phyloP scores from a whole-genome alignment of 495 filamentous ascomycete genomes.

The Podospora pseudoanserina region DNA sequence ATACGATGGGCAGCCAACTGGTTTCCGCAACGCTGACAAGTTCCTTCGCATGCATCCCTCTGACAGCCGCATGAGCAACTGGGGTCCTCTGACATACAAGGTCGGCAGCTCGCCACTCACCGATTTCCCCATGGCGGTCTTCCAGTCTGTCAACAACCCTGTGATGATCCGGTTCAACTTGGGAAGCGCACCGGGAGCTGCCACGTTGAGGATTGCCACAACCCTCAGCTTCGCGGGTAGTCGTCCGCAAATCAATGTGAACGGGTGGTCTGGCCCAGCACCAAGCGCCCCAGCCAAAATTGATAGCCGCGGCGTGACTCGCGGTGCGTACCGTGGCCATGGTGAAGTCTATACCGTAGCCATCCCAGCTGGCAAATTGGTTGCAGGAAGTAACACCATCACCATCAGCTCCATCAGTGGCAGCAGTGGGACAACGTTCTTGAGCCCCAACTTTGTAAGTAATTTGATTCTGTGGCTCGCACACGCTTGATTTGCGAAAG shows the following conservation, averaged over 20 bases:
- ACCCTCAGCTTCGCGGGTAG: constrained; percentile 59
- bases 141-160: constrained; percentile 59
- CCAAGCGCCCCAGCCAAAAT: constrained; percentile 60
- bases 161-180: constrained; percentile 61
- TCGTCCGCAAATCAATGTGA: constrained; percentile 48
- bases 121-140: constrained; percentile 64
- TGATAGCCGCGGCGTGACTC: constrained; percentile 59
- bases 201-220: constrained; percentile 60
- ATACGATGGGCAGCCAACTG: constrained; percentile 60
- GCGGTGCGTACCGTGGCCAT: constrained; percentile 59
- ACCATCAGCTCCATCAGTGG: constrained; percentile 58
- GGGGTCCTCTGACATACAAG: constrained; percentile 58
- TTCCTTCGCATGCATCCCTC: constrained; percentile 65
- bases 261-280: constrained; percentile 44
- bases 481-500: background rate
- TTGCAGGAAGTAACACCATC: constrained; percentile 59
- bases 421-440: constrained; percentile 50
- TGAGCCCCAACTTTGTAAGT: constrained; percentile 62
- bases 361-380: constrained; percentile 54
- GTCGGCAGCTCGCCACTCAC: constrained; percentile 48
- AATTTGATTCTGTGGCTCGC: background rate
- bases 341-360: constrained; percentile 59
- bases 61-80: constrained; percentile 57
- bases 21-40: constrained; percentile 63
- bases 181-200: constrained; percentile 43